phyloP scores from a whole-genome alignment of 129 eudicot species.

The Logfia minima region DNA sequence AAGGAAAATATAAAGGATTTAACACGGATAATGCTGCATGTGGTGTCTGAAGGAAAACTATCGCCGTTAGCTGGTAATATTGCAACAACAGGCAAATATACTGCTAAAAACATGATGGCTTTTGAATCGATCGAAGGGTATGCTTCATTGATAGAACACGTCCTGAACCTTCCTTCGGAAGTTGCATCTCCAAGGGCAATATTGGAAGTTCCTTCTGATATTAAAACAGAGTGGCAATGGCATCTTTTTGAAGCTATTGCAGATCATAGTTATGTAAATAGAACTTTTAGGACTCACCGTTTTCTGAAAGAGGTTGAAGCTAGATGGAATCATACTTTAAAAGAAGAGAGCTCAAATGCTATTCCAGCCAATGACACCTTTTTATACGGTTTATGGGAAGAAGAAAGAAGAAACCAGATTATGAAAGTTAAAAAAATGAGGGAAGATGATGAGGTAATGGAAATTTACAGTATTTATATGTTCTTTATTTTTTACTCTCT shows the following conservation, averaged over 20 bases:
- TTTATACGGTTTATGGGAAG: slow-evolving; percentile 76
- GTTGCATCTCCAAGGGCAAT: slow-evolving; percentile 57
- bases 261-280: slow-evolving; percentile 31
- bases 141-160: slow-evolving; percentile 57
- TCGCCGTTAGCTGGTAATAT: slow-evolving; percentile 52
- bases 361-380: slow-evolving; percentile 40
- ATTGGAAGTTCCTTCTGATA: slow-evolving; percentile 49
- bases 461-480: background rate
- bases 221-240: slow-evolving; percentile 85
- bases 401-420: slow-evolving; percentile 52
- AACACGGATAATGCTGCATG: slow-evolving; percentile 47
- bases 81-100: slow-evolving; percentile 59
- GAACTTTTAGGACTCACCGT: slow-evolving; percentile 30
- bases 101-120: slow-evolving; percentile 75
- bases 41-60: slow-evolving; percentile 59
- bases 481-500: background rate
- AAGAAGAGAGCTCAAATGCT: slow-evolving; percentile 37
- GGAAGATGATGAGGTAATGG: slow-evolving; percentile 79
- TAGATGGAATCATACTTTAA: slow-evolving; percentile 38
- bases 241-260: slow-evolving; percentile 47
- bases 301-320: slow-evolving; percentile 52
- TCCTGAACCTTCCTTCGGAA: slow-evolving; percentile 79
- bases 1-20: slow-evolving; percentile 63
- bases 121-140: slow-evolving; percentile 75
- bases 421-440: slow-evolving; percentile 50